Evolutionary conservation across 2,329 filamentous ascomycete genomes (phyloP).

Genomic region (Zalaria sp.): DNA sequence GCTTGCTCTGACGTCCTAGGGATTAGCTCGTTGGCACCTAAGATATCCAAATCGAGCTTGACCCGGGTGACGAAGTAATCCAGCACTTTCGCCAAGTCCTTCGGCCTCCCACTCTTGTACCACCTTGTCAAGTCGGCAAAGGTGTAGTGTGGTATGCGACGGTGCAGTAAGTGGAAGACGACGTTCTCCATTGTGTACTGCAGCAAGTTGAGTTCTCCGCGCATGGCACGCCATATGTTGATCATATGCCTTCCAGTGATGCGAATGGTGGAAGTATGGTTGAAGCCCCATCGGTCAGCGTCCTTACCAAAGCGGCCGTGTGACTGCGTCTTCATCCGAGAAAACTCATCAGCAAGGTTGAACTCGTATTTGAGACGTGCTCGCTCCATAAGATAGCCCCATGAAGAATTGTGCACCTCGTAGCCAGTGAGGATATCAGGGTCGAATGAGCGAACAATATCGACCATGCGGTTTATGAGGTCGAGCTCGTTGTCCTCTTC

Average conservation of each 20-base stretch:
- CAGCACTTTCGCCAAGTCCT: slow-evolving; percentile 60
- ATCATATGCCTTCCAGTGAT: slow-evolving; percentile 94
- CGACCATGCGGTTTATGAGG: slow-evolving; percentile 69
- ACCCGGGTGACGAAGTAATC: slow-evolving; percentile 65
- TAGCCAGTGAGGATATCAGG: slow-evolving; percentile 91
- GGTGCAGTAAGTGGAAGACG: slow-evolving; percentile 77
- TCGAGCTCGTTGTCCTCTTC: slow-evolving; percentile 72
- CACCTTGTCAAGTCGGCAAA: slow-evolving; percentile 67
- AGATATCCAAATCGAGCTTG: slow-evolving; percentile 73
- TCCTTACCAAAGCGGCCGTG: slow-evolving; percentile 78
- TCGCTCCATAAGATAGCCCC: slow-evolving; percentile 91
- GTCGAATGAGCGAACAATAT: slow-evolving; percentile 70
- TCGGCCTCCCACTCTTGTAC: slow-evolving; percentile 56
- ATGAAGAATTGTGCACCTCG: slow-evolving; percentile 84
- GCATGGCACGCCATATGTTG: slow-evolving; percentile 95
- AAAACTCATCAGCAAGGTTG: slow-evolving; percentile 82
- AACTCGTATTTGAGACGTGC: slow-evolving; percentile 77
- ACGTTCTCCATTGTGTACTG: slow-evolving; percentile 97
- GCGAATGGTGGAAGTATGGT: slow-evolving; percentile 78
- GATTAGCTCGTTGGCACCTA: slow-evolving; percentile 81
- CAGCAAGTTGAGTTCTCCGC: slow-evolving; percentile 75
- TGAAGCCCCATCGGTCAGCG: slow-evolving; percentile 83
- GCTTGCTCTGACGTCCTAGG: slow-evolving; percentile 88
- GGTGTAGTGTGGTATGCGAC: slow-evolving; percentile 75
- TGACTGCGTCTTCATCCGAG: slow-evolving; percentile 71